Percentiles rank a stretch among this genome's conserved stretches.
These are phyloP conservation scores for Leccinum fibrillosum DNA, from an alignment of 768 basidiomycete genomes.

Conservation along the genomic window DNA sequence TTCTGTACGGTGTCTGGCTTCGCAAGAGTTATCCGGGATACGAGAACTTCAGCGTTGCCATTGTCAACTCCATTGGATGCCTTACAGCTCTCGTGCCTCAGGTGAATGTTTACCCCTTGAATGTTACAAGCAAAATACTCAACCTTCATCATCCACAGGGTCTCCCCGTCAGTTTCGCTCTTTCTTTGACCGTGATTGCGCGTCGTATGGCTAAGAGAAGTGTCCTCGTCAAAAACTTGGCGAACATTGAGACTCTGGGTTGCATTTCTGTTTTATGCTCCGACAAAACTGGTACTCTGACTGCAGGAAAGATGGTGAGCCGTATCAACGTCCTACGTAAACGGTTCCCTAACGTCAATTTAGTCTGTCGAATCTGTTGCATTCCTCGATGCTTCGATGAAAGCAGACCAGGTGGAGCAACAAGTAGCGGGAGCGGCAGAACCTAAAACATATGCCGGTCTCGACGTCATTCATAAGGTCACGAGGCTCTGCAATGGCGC, in stretches of 20 bases:
- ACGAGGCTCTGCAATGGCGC: conserved; percentile 57
- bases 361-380: conserved; percentile 39
- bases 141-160: conserved; percentile 20
- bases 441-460: conserved; percentile 11
- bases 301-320: conserved; percentile 43
- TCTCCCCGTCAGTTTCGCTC: conserved; percentile 40
- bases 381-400: conserved; percentile 31
- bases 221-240: conserved; percentile 46
- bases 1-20: conserved; percentile 41
- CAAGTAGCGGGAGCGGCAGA: conserved; percentile 8
- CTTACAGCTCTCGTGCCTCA: conserved; percentile 42
- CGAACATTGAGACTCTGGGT: conserved; percentile 52
- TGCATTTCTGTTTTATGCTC: conserved; percentile 49
- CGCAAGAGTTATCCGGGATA: conserved; percentile 29
- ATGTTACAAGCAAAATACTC: not conserved
- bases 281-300: conserved; percentile 53
- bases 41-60: conserved; percentile 31
- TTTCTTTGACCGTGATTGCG: conserved; percentile 47
- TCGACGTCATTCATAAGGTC: conserved; percentile 33
- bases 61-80: conserved; percentile 38
- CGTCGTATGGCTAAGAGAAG: conserved; percentile 47
- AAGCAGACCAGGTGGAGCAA: conserved; percentile 11
- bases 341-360: not conserved
- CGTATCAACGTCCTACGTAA: not conserved
- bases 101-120: not conserved